Evolutionary conservation across 441 rosid species (phyloP).

Genomic region (Gossypium lobatum): DNA sequence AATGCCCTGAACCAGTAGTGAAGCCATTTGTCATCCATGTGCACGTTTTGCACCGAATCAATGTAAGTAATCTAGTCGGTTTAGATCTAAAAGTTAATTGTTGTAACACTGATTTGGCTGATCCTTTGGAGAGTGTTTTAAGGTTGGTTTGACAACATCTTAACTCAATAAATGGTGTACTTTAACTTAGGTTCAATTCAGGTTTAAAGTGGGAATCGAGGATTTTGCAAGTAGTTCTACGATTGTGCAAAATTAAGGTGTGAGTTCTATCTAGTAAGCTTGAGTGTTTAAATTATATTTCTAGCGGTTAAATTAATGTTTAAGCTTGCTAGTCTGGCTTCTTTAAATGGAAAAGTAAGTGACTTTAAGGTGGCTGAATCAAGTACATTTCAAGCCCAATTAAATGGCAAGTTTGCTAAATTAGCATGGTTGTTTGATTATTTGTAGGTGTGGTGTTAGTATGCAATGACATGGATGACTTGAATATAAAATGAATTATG

Average conservation of each 20-base stretch:
- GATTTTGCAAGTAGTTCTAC: not conserved
- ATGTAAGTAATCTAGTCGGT: too few relatives aligned
- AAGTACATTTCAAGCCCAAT: not conserved
- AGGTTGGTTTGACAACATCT: not conserved
- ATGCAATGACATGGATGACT: not conserved
- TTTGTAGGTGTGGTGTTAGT: not conserved
- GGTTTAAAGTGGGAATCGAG: not conserved
- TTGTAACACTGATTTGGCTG: not conserved
- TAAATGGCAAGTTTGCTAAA: not conserved
- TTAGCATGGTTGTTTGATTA: not conserved
- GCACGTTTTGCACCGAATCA: not conserved
- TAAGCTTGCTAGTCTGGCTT: not conserved
- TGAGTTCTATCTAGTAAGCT: not conserved
- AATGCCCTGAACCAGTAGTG: not conserved
- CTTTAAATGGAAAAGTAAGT: not conserved
- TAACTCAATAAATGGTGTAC: not conserved
- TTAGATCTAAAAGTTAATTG: too few relatives aligned
- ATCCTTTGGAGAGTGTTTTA: not conserved
- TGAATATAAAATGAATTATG: not conserved
- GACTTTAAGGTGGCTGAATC: not conserved
- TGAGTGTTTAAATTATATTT: not conserved
- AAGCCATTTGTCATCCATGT: not conserved
- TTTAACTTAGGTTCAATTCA: not conserved
- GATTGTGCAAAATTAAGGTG: not conserved
- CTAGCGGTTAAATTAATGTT: not conserved